Percentiles rank a stretch among this genome's conserved stretches.
Conservation (phyloP, 202 grass and related monocot genomes). For the Sporobolus alterniflorus region DNA sequence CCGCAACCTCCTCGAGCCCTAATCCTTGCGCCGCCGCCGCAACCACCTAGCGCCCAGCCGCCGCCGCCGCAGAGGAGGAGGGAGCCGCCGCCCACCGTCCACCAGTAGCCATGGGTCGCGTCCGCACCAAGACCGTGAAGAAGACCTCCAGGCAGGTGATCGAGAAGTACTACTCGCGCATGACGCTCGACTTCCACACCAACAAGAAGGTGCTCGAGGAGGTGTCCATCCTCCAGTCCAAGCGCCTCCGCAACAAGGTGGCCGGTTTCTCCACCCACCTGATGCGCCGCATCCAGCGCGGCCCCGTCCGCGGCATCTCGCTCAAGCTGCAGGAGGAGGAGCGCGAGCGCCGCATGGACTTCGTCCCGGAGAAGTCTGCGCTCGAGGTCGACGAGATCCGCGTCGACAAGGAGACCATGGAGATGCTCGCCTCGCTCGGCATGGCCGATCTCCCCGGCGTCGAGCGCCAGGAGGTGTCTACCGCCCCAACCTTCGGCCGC, state of each 20-base stretch:
- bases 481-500: not conserved
- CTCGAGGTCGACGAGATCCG: not conserved
- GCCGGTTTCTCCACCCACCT: constrained; percentile 55
- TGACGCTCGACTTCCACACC: constrained; percentile 65
- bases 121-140: constrained; percentile 67
- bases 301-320: constrained; percentile 55
- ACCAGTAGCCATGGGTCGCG: constrained; percentile 45
- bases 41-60: not conserved
- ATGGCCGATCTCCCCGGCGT: constrained; percentile 61
- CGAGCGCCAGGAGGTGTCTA: constrained; percentile 16
- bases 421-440: constrained; percentile 49
- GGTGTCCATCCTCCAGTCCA: constrained; percentile 59
- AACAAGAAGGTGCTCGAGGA: constrained; percentile 66
- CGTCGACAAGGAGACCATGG: constrained; percentile 18
- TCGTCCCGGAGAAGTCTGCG: constrained; percentile 50
- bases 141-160: constrained; percentile 63
- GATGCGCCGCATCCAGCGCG: constrained; percentile 58
- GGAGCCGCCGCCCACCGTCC: not conserved
- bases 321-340: constrained; percentile 73
- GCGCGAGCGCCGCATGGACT: constrained; percentile 66
- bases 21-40: not conserved
- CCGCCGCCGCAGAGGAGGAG: not conserved
- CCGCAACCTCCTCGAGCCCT: too few relatives aligned
- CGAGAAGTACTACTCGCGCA: constrained; percentile 60
- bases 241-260: constrained; percentile 65